These are phyloP conservation scores for Cymbopogon flexuosus DNA, from an alignment of 202 grass and related monocot genomes.

Conservation along the genomic window DNA sequence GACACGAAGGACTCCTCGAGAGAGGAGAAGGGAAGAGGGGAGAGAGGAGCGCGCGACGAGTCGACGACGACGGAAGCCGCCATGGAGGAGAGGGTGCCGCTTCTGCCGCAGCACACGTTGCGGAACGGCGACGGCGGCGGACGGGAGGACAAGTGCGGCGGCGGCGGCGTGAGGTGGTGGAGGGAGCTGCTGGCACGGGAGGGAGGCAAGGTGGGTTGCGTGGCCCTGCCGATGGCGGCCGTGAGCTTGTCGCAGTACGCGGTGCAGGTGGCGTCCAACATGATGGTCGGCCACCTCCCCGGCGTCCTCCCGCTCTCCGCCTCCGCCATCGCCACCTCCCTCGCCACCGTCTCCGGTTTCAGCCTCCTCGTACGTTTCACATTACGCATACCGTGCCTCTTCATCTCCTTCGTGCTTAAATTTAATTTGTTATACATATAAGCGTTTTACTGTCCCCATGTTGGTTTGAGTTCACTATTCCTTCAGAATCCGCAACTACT, in stretches of 20 bases:
- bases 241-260: slow-evolving; percentile 61
- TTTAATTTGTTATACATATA: neutral
- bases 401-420: neutral
- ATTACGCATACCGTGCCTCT: neutral
- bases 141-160: neutral
- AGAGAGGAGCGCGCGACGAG: neutral
- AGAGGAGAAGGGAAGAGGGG: neutral
- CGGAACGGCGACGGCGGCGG: neutral
- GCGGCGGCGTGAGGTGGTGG: slow-evolving; percentile 15
- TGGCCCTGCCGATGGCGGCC: slow-evolving; percentile 69
- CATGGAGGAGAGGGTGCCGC: slow-evolving; percentile 39
- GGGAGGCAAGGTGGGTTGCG: slow-evolving; percentile 38
- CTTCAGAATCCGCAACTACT: neutral
- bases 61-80: neutral
- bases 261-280: slow-evolving; percentile 70
- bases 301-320: slow-evolving; percentile 66
- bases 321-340: slow-evolving; percentile 74
- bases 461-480: neutral
- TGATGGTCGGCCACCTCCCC: slow-evolving; percentile 89
- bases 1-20: neutral
- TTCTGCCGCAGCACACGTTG: slow-evolving; percentile 3
- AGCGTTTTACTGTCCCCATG: neutral
- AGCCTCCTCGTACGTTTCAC: slow-evolving; percentile 79
- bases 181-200: slow-evolving; percentile 36
- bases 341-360: slow-evolving; percentile 73